Base-by-base conservation (phyloP, 2,329 filamentous ascomycete species). In the Curvularia eragrostidis region DNA sequence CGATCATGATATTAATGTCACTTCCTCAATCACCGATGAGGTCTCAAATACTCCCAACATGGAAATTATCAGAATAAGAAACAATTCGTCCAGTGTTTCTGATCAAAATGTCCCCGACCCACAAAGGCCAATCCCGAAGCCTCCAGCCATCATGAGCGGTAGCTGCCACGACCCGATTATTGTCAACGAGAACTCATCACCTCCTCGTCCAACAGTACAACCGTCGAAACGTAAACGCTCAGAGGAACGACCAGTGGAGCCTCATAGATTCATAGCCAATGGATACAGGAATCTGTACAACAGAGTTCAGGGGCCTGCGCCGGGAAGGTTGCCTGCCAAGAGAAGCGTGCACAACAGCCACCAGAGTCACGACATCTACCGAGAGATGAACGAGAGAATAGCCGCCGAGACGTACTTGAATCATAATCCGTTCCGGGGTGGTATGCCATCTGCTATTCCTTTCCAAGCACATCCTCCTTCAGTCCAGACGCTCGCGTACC, bases 111-210 rank as follows among this genome's bases (percentile, higher is more conserved):
- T 38, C 9, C 48, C 46, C 19, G 23, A 50, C 6, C 10, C 58
- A 5, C 54, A 39, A 15, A 46, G 26, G 3, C 51, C 48, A 18
- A 32, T 38, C 12, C 19, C 46, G n/a, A 58, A 56, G 34, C 32
- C 51, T 23, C 24, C 30, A 3, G 39, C 15, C 21, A 44, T 46
- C 15, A 47, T 39, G 34, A 48, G 56, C 28, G 68, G 68, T 43
- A 69, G 62, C 41, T 50, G 52, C 4, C 50, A 65, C 6, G 62
- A 71, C 23, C 70, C 70, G 13, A 73, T 73, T n/a, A 53, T 66
- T 28, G 48, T 72, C 23, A 52, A 61, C n/a, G 63, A 65, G 19
- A 51, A 58, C 15, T 54, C 59, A 10, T 59, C 68, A 8, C 58
- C 51, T 41, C 54, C 54, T 18, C 26, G 38, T 21, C 49, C 26